Conservation (phyloP, 1,139 yeast genomes). For the Kurtzmaniella quercitrusa region DNA sequence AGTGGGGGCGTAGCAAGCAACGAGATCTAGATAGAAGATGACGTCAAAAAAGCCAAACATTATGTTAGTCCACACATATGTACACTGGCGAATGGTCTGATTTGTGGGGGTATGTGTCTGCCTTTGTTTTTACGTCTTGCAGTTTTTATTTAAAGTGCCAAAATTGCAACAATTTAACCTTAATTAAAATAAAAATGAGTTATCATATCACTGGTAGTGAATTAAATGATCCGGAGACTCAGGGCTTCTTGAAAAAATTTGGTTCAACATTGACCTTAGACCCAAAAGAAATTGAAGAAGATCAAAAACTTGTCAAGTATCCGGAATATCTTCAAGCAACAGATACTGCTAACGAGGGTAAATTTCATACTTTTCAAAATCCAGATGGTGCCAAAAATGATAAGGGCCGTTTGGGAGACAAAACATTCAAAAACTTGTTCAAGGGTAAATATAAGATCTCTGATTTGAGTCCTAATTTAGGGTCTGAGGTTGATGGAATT, state of each 20-base stretch:
- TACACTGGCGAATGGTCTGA: too few relatives aligned
- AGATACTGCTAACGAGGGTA: conserved; percentile 17
- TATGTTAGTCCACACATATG: too few relatives aligned
- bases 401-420: conserved; percentile 28
- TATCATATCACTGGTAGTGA: conserved; percentile 6
- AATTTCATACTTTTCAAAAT: conserved; percentile 17
- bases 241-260: conserved; percentile 1
- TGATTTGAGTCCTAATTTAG: conserved; percentile 29
- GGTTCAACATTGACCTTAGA: conserved; percentile 3
- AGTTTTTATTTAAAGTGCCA: too few relatives aligned
- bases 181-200: conserved; percentile 1
- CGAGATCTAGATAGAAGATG: neutral
- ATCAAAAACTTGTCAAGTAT: conserved; percentile 16
- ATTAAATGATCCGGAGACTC: conserved; percentile 5
- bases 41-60: neutral
- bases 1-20: neutral
- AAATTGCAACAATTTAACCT: neutral
- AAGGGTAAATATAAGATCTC: conserved; percentile 15
- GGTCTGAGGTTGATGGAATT: conserved; percentile 28
- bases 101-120: too few relatives aligned
- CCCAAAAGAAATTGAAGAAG: conserved; percentile 9
- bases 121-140: too few relatives aligned
- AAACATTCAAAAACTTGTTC: conserved; percentile 23
- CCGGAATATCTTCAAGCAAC: conserved; percentile 20
- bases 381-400: conserved; percentile 20